Base-by-base conservation (phyloP, 176 grass and related monocot genomes). In the Ananas comosus region DNA sequence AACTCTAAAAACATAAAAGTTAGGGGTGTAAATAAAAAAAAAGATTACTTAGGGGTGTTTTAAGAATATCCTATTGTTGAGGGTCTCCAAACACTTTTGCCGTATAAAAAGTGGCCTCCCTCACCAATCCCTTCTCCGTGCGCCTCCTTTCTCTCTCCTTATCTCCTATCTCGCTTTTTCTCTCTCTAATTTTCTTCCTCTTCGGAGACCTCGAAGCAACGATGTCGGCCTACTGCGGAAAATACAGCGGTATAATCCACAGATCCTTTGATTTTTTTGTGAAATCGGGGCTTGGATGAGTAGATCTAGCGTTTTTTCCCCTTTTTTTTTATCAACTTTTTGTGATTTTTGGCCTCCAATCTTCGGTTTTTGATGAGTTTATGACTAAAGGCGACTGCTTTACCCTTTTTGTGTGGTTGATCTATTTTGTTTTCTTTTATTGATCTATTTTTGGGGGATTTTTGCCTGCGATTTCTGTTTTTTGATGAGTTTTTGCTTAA, bases 161-260 rank as follows among this genome's bases (percentile, higher is more conserved):
- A n/a, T 56, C 64, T 64, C 53, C 23, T 11, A 7, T 7, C 2
- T 51, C 13, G 11, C 11, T 59, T 18, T 14, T 18, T 19, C 21
- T 61, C 1, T 61, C 21, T 61, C 56, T 2, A 61, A 1, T 10
- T 21, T 61, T 61, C 21, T 61, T 7, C 23, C 65, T 16, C 61
- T 76, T 13, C 66, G 16, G 8, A 47, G 63, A 22, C 0, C 24
- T 74, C 22, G 50, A 75, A 53, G 54, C 67, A 13, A 74, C 66
- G 61, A 94, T 94, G 90, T 89, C 90, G 72, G 90, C 90, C 78
- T 94, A 89, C 86, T 74, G 59, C 67, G 90, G 90, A 50, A 94
- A 94, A 49, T 94, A 87, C 90, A 83, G 83, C 69, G 90, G 90
- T 94, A 84, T 11, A 66, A 51, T 66, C 47, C 7, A 68, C 61